Percentiles rank a stretch among this genome's conserved stretches.
phyloP scores from a whole-genome alignment of 1,284 basidiomycete species.

The Microbotryum saponariae region DNA sequence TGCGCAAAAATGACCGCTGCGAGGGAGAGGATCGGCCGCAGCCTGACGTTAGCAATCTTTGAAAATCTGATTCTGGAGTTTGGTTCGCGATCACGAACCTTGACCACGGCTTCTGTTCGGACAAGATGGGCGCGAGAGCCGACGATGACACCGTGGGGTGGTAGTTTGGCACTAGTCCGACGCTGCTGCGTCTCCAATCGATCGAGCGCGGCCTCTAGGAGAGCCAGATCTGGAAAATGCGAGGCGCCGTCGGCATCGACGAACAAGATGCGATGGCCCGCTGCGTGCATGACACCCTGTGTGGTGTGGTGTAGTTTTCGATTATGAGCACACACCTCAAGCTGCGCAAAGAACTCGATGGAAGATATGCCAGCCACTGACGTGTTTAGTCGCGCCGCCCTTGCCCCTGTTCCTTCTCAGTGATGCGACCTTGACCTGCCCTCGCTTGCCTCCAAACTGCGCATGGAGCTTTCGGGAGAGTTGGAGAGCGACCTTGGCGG shows the following conservation, averaged over 20 bases:
- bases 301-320: neutral
- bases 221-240: constrained; percentile 68
- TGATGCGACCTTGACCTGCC: constrained; percentile 62
- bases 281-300: constrained; percentile 63
- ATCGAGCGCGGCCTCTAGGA: constrained; percentile 67
- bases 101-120: constrained; percentile 84
- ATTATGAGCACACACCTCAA: too few relatives aligned
- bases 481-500: constrained; percentile 56
- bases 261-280: constrained; percentile 74
- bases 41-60: too few relatives aligned
- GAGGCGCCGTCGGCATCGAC: constrained; percentile 91
- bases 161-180: constrained; percentile 43
- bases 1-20: constrained; percentile 75
- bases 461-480: constrained; percentile 53
- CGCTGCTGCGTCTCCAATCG: constrained; percentile 42
- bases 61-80: neutral
- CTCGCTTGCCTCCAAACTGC: constrained; percentile 40
- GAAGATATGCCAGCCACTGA: constrained; percentile 29
- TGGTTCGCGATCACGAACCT: constrained; percentile 49
- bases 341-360: neutral
- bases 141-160: constrained; percentile 59
- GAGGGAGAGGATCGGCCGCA: neutral
- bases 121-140: constrained; percentile 88
- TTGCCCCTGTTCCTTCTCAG: constrained; percentile 77
- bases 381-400: constrained; percentile 83